Evolutionary conservation across 2,329 filamentous ascomycete genomes (phyloP), one percentile per base, ranked within the genome.

Genomic region (Daldinia sp.): DNA sequence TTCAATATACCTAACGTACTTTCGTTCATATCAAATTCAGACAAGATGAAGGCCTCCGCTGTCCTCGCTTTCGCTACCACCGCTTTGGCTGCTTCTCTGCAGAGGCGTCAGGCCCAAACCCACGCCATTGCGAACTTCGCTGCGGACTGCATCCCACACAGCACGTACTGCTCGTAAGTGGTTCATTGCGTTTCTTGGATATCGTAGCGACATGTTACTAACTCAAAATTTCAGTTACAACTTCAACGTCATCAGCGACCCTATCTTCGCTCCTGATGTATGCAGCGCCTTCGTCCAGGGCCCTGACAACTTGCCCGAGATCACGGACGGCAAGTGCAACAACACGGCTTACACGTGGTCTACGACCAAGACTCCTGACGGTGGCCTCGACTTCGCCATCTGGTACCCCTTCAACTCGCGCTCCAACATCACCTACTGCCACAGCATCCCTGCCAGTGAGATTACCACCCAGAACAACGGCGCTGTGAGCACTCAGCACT

Each of bases 361-460:
- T 10, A n/a, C 33, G 51, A 54, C 51, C 20, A 54, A 54, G 51
- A 23, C n/a, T 13, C 6, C 51, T 3, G 51, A 54, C n/a, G 51
- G 51, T 6, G 18, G 51, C 18, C 10, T 54, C 33, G 18, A 39
- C 30, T 39, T 54, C 4, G 51, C 51, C 18, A 37, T 54, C 51
- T 54, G 51, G 51, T 54, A 37, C 51, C 30, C 51, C 51, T 54
- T 54, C 9, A 54, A 54, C 51, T 23, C 51, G 33, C 51, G 51
- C 51, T 54, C 51, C n/a, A 54, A 54, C 51, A 26, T 54, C 51
- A 54, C 51, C 33, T 54, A 54, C 51, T 54, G 51, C 51, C 51
- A 54, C 18, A 35, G 10, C 33, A 54, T 54, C 51, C 30, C 51
- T n/a, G 10, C 51, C 51, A 54, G 33, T 30, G n/a, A 54, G 18